These are phyloP conservation scores for Geosmithia morbida DNA, from an alignment of 2,329 filamentous ascomycete genomes.

Conservation along the genomic window DNA sequence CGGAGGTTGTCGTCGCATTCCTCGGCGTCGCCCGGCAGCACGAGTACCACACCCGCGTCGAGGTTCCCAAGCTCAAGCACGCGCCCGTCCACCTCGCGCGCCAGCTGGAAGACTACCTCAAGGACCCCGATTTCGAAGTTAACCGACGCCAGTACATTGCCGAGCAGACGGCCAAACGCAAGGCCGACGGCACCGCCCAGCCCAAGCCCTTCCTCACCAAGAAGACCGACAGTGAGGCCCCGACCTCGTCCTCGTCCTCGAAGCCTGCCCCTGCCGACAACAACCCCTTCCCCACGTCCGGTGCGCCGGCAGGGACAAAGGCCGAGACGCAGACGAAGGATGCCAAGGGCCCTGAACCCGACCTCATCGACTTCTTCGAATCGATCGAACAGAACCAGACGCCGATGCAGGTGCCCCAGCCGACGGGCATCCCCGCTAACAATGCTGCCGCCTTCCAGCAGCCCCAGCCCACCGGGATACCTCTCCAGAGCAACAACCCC, in stretches of 20 bases:
- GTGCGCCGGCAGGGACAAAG: conserved; percentile 10
- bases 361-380: conserved; percentile 89
- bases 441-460: conserved; percentile 6
- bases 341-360: conserved; percentile 52
- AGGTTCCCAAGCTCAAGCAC: conserved; percentile 95
- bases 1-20: conserved; percentile 83
- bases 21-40: conserved; percentile 77
- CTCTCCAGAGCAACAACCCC: conserved; percentile 5
- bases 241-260: conserved; percentile 21
- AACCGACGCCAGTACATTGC: conserved; percentile 85
- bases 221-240: conserved; percentile 13
- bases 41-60: conserved; percentile 80
- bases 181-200: conserved; percentile 20
- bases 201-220: conserved; percentile 13
- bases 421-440: conserved; percentile 13
- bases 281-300: conserved; percentile 26
- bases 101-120: conserved; percentile 85
- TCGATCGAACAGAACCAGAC: conserved; percentile 85
- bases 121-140: conserved; percentile 88
- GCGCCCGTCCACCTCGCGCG: conserved; percentile 82
- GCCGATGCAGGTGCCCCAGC: conserved; percentile 37
- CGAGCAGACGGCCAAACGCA: conserved; percentile 61
- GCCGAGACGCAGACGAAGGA: conserved; percentile 27
- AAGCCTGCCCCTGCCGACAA: conserved; percentile 13
- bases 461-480: conserved; percentile 21